These are phyloP conservation scores for Spongospora subterranea DNA, from an alignment of 208 protist species.

Conservation along the genomic window DNA sequence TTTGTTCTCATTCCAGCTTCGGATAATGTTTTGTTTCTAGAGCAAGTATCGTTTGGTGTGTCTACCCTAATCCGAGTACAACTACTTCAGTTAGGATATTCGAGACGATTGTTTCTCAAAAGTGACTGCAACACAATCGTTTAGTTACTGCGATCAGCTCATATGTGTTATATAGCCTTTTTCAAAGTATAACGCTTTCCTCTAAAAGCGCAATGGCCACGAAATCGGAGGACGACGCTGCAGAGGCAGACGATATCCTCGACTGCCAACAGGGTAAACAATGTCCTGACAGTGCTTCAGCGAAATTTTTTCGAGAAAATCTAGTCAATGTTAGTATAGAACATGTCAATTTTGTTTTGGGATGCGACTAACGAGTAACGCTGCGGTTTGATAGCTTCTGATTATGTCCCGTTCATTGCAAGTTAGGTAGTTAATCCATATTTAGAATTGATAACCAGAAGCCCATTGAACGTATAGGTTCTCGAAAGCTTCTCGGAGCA, in stretches of 20 bases:
- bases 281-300: too few relatives aligned
- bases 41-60: neutral
- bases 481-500: neutral
- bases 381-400: neutral
- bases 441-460: too few relatives aligned
- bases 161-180: neutral
- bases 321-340: too few relatives aligned
- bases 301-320: too few relatives aligned
- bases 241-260: too few relatives aligned
- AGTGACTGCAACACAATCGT: neutral
- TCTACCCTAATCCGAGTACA: neutral
- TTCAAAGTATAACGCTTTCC: neutral
- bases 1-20: too few relatives aligned
- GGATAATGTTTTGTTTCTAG: too few relatives aligned
- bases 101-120: neutral
- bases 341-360: too few relatives aligned
- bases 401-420: neutral
- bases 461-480: too few relatives aligned
- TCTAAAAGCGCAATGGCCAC: neutral
- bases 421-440: neutral
- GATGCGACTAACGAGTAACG: too few relatives aligned
- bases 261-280: too few relatives aligned
- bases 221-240: neutral
- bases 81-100: neutral
- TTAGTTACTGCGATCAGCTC: neutral